These are phyloP conservation scores for Erigeron canadensis DNA, from an alignment of 129 eudicot genomes.

Conservation along the genomic window DNA sequence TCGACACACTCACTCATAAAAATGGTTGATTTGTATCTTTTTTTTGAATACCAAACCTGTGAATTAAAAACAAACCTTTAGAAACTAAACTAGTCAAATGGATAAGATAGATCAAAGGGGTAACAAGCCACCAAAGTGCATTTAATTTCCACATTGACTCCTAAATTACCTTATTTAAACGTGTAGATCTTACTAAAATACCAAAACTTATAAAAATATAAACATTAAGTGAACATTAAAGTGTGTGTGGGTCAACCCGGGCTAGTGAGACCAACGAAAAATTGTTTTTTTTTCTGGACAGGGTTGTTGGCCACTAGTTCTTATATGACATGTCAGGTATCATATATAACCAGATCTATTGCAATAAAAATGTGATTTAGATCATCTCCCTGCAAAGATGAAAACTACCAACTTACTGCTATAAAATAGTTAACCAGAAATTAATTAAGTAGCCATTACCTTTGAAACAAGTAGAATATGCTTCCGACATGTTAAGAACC, in stretches of 20 bases:
- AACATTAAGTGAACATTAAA: background rate
- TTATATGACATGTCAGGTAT: background rate
- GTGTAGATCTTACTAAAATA: background rate
- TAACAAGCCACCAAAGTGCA: background rate
- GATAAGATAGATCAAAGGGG: background rate
- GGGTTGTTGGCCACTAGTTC: background rate
- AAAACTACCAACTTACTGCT: background rate
- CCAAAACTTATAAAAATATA: background rate
- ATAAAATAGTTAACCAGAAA: background rate
- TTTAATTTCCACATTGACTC: background rate
- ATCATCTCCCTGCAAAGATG: slow-evolving; percentile 1
- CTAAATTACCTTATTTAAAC: background rate
- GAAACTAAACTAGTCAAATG: background rate
- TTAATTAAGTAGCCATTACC: slow-evolving; percentile 40
- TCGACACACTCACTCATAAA: background rate
- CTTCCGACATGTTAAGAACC: slow-evolving; percentile 96
- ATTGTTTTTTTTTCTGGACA: background rate
- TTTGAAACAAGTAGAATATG: slow-evolving; percentile 98
- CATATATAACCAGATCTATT: background rate
- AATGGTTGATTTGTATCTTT: background rate
- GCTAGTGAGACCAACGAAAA: background rate
- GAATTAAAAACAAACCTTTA: too few species aligned
- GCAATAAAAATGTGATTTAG: too few species aligned
- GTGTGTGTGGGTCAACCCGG: background rate
- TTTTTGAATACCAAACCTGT: background rate